phyloP scores from a whole-genome alignment of 805 yeast species.

The Lipomyces anomalus region DNA sequence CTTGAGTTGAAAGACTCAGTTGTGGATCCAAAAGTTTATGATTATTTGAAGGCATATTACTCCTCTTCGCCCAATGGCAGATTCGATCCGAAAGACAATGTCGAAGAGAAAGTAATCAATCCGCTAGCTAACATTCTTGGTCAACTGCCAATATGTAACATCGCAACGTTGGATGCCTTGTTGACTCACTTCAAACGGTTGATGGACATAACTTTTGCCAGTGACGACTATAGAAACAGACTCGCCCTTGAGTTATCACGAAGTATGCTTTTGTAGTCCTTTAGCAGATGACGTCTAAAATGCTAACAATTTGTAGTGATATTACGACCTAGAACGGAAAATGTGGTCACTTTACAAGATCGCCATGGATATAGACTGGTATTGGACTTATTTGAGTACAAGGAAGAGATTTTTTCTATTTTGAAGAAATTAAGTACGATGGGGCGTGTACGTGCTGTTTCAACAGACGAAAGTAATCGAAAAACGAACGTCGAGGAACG shows the following conservation, averaged over 20 bases:
- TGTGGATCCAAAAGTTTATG: slow-evolving; percentile 59
- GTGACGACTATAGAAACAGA: slow-evolving; percentile 30
- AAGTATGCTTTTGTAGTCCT: neutral
- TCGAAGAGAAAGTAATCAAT: slow-evolving; percentile 4
- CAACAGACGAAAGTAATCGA: slow-evolving; percentile 7
- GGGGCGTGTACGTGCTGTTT: slow-evolving; percentile 1
- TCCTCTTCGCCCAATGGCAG: slow-evolving; percentile 42
- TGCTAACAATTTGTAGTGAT: slow-evolving; percentile 40
- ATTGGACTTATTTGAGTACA: slow-evolving; percentile 54
- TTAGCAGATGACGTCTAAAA: too few species aligned
- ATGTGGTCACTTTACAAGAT: slow-evolving; percentile 48
- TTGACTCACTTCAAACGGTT: slow-evolving; percentile 67
- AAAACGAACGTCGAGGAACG: slow-evolving; percentile 10
- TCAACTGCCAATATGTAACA: slow-evolving; percentile 61
- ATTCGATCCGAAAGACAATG: too few species aligned
- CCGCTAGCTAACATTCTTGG: slow-evolving; percentile 50
- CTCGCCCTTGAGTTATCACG: slow-evolving; percentile 60
- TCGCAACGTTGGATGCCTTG: slow-evolving; percentile 77
- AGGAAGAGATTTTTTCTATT: slow-evolving; percentile 49
- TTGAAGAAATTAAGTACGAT: slow-evolving; percentile 3
- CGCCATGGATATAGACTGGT: slow-evolving; percentile 54
- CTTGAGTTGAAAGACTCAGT: slow-evolving; percentile 76
- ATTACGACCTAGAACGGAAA: slow-evolving; percentile 47
- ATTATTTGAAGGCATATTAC: slow-evolving; percentile 63
- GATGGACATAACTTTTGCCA: slow-evolving; percentile 43